Conservation (phyloP, 352 stramenopile genomes). For the Globisporangium uncinulatum region DNA sequence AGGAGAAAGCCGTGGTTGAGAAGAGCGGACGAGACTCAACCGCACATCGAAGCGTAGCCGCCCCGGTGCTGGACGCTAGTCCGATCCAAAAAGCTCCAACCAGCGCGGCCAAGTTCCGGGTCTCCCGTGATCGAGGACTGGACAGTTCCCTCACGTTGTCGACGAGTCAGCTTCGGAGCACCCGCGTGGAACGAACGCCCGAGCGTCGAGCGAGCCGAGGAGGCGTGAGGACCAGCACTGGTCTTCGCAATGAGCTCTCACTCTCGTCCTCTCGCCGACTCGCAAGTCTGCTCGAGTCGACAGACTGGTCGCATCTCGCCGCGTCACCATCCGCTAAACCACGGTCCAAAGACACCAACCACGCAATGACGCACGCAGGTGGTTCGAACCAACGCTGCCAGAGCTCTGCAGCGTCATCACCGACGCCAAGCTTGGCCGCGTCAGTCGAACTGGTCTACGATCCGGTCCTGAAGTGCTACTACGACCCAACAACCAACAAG, state of each 20-base stretch:
- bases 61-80: not conserved
- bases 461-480: constrained; percentile 79
- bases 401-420: not conserved
- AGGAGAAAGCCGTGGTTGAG: constrained; percentile 1
- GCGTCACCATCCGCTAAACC: not conserved
- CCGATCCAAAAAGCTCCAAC: not conserved
- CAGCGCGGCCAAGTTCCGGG: not conserved
- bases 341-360: constrained; percentile 2
- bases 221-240: not conserved
- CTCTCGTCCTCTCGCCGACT: constrained; percentile 39
- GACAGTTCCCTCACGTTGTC: constrained; percentile 3
- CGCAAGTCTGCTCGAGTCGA: constrained; percentile 60
- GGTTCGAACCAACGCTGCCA: not conserved
- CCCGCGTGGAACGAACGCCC: not conserved
- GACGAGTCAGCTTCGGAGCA: constrained; percentile 1
- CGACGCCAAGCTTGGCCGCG: not conserved
- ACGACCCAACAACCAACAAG: constrained; percentile 74
- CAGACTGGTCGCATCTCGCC: constrained; percentile 36
- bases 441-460: constrained; percentile 81
- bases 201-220: not conserved
- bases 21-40: not conserved
- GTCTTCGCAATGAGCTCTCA: constrained; percentile 7
- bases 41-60: not conserved
- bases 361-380: not conserved
- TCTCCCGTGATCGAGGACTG: not conserved